Evolutionary conservation across 2,329 filamentous ascomycete species (phyloP), one percentile per base, ranked within the genome.

Genomic region (Paradendryphiella salina): DNA sequence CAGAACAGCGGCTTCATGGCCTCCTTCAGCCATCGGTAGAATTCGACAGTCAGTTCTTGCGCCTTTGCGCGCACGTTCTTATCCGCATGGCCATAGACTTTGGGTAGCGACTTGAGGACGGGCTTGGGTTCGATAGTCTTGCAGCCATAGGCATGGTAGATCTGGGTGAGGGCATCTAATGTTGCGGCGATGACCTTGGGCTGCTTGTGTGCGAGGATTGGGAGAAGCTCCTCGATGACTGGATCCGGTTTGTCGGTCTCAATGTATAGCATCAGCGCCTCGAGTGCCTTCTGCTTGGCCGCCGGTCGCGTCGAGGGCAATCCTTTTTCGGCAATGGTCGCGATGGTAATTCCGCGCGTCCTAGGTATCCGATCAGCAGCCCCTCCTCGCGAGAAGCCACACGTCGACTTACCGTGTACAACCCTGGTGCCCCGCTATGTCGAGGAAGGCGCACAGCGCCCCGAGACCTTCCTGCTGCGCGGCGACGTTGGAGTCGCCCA

Each of bases 1-100:
- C 94, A 99, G 72, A 99, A 97, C 75, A 97, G 87, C 31, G 93
- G 90, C 72, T 99, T 99, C 86, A 99, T 96, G 9, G 93, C 93
- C 59, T 99, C 94, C 61, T 93, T 88, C 28, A 99, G 80, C 94
- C 95, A 99, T 74, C 94, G 82, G 75, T 99, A 99, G 50, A 99
- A 84, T 70, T 99, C 95, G 39, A 96, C 90, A 0, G 93, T 88
- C 50, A 99, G 79, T 63, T 88, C 91, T 38, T 94, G 94, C 21
- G 92, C 91, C 72, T 96, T 94, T 3, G 92, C 91, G 74, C 94
- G 87, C 13, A 99, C 90, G 71, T 97, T 97, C 76, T 99, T 99
- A 80, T 99, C 94, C 26, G 94, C 93, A 71, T 97, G 94, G 15
- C 90, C 90, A 69, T 96, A 99, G 1, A 87, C 87, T 70, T 96